Conservation (phyloP, 164 flowering plant genomes). For the Annona squamosa region DNA sequence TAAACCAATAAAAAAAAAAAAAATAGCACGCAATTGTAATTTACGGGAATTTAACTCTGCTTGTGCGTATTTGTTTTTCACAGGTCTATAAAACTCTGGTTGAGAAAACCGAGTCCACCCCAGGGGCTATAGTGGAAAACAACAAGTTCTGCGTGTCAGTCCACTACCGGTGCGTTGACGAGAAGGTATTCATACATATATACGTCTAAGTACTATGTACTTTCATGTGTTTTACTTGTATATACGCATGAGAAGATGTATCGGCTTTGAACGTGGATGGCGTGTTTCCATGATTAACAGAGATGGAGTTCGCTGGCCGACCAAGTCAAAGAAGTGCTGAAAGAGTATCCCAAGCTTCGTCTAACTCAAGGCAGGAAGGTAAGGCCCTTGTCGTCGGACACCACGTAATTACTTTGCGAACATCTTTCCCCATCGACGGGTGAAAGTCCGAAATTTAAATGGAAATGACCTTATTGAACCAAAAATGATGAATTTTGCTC, state of each 20-base stretch:
- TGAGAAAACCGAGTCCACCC: constrained; percentile 62
- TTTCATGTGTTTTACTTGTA: not conserved
- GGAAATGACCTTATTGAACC: no score
- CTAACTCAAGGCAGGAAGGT: constrained; percentile 81
- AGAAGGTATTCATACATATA: constrained; percentile 40
- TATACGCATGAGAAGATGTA: not conserved
- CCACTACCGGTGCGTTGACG: constrained; percentile 87
- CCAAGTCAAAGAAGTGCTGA: constrained; percentile 52
- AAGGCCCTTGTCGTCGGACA: not conserved
- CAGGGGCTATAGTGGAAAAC: constrained; percentile 82
- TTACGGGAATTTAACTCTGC: no score
- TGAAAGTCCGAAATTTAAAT: no score
- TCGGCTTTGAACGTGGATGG: not conserved
- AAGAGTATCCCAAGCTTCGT: constrained; percentile 58
- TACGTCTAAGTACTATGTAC: not conserved
- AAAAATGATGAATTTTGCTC: no score
- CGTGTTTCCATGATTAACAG: constrained; percentile 23
- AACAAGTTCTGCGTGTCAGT: constrained; percentile 91
- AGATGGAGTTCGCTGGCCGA: constrained; percentile 70
- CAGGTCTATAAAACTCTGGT: constrained; percentile 57
- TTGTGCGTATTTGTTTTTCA: not conserved
- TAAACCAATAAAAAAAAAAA: no score
- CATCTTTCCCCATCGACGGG: not conserved
- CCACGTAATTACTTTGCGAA: not conserved
- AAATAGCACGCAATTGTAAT: no score